phyloP scores from a whole-genome alignment of 768 basidiomycete genomes.

The Kwoniella sp. region DNA sequence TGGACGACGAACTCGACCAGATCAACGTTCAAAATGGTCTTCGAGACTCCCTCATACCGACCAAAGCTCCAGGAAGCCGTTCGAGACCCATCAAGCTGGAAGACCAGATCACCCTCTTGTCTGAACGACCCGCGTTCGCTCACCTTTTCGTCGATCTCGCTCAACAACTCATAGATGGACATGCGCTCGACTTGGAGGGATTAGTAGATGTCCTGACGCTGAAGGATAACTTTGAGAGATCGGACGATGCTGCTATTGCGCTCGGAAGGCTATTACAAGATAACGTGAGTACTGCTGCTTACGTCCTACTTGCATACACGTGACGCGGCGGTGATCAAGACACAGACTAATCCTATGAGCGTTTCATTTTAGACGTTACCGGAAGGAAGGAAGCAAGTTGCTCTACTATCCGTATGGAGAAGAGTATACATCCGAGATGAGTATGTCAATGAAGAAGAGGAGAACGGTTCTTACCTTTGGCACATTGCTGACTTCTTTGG shows the following conservation, averaged over 20 bases:
- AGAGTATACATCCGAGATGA: conserved; percentile 85
- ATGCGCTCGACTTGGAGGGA: conserved; percentile 74
- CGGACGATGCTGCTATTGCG: conserved; percentile 63
- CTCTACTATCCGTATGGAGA: conserved; percentile 79
- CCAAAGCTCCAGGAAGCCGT: background rate
- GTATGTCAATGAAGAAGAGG: conserved; percentile 62
- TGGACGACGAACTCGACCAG: conserved; percentile 85
- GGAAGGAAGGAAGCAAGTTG: conserved; percentile 67
- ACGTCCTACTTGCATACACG: conserved; percentile 47
- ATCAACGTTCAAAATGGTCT: conserved; percentile 79
- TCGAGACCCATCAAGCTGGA: conserved; percentile 1
- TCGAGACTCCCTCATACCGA: conserved; percentile 57
- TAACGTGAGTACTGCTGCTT: conserved; percentile 59
- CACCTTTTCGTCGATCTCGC: conserved; percentile 73
- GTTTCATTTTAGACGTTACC: conserved; percentile 64
- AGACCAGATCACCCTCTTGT: conserved; percentile 50
- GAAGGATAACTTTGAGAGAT: conserved; percentile 69
- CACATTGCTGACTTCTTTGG: no score
- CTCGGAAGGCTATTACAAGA: conserved; percentile 47
- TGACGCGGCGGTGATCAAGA: no score
- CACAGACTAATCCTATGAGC: no score
- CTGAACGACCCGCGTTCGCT: conserved; percentile 61
- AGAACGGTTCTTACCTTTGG: no score
- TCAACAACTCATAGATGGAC: conserved; percentile 71
- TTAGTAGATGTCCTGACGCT: conserved; percentile 79